Conservation (phyloP, 2,329 filamentous ascomycete species). For the Aspergillus vadensis region DNA sequence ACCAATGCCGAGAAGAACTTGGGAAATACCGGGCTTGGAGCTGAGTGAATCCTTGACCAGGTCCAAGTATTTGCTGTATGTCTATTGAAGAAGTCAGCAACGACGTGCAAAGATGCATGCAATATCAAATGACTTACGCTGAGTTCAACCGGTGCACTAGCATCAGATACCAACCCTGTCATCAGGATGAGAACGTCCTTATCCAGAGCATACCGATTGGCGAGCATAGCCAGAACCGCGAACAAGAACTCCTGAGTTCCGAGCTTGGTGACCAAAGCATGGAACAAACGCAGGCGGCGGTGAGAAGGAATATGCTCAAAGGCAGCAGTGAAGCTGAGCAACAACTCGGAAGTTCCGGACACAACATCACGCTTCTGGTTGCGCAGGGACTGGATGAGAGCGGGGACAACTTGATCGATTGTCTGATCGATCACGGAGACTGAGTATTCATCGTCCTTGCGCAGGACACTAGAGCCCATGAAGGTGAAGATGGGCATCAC, state of each 20-base stretch:
- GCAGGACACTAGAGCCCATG: conserved; percentile 87
- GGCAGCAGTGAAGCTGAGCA: conserved; percentile 94
- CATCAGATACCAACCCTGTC: conserved; percentile 70
- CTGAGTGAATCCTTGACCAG: conserved; percentile 75
- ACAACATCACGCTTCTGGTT: conserved; percentile 76
- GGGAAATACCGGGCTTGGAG: conserved; percentile 72
- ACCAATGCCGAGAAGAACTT: conserved; percentile 67
- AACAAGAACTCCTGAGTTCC: conserved; percentile 86
- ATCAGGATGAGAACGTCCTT: conserved; percentile 74
- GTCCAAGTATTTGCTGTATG: conserved; percentile 74
- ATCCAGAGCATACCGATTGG: conserved; percentile 82
- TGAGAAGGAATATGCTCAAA: conserved; percentile 95
- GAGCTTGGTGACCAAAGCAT: conserved; percentile 80
- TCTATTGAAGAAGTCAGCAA: conserved; percentile 47
- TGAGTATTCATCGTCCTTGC: conserved; percentile 94
- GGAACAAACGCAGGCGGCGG: conserved; percentile 78
- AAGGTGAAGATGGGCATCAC: conserved; percentile 99
- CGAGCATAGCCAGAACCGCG: conserved; percentile 82
- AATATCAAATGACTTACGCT: conserved; percentile 32
- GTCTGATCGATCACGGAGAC: conserved; percentile 94
- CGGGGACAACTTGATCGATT: conserved; percentile 89
- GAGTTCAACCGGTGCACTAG: conserved; percentile 74
- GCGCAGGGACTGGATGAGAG: conserved; percentile 80
- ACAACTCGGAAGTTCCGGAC: conserved; percentile 79
- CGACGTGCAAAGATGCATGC: neutral